phyloP scores from a whole-genome alignment of 306 rosid species.

The Lupinus albus region DNA sequence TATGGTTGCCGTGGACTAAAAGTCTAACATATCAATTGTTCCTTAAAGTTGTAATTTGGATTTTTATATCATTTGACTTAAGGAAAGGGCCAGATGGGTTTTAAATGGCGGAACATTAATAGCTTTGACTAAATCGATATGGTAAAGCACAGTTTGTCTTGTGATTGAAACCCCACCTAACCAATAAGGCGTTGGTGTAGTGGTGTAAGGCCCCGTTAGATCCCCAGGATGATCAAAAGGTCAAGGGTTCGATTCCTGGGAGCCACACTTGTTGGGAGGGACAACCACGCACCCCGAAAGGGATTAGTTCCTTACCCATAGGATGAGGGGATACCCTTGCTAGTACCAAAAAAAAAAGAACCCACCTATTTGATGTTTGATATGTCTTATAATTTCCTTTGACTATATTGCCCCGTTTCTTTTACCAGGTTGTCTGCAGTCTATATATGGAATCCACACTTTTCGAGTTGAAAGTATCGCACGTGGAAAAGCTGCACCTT shows the following conservation, averaged over 20 bases:
- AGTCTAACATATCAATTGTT: background rate
- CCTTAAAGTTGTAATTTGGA: conserved; percentile 4
- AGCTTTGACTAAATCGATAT: conserved; percentile 25
- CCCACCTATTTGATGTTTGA: conserved; percentile 10
- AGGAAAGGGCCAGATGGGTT: conserved; percentile 2
- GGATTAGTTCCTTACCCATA: too few relatives aligned
- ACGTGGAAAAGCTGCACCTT: conserved; percentile 77
- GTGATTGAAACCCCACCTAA: conserved; percentile 25
- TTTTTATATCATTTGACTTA: conserved; percentile 19
- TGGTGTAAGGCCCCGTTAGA: too few relatives aligned
- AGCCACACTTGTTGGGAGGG: too few relatives aligned
- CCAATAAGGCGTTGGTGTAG: too few relatives aligned
- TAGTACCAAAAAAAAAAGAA: too few relatives aligned
- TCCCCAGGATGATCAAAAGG: too few relatives aligned
- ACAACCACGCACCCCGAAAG: too few relatives aligned
- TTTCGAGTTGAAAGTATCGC: conserved; percentile 86
- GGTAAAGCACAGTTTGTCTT: conserved; percentile 21
- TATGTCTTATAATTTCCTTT: background rate
- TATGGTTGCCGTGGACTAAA: conserved; percentile 9
- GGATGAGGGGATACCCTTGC: too few relatives aligned
- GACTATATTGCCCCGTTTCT: conserved; percentile 21
- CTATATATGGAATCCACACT: conserved; percentile 79
- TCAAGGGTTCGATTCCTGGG: too few relatives aligned
- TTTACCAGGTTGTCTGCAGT: conserved; percentile 81
- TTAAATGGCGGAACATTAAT: conserved; percentile 9